Percentiles rank a stretch among this genome's conserved stretches.
Conservation (phyloP, 2,329 filamentous ascomycete genomes). For the Sclerotinia trifoliorum region DNA sequence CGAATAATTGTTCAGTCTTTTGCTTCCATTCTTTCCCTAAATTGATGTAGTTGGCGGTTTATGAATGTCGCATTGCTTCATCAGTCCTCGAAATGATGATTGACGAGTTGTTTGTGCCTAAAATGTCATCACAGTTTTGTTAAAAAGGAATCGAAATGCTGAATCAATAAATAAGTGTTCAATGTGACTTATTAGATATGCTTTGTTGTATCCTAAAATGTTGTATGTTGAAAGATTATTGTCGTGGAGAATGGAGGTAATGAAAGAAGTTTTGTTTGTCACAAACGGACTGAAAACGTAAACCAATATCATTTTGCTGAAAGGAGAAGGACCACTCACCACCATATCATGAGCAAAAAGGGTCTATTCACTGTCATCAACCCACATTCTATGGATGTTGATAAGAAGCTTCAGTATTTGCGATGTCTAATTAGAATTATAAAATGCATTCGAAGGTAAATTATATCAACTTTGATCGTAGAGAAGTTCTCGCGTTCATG, state of each 20-base stretch:
- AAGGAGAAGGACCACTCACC: neutral
- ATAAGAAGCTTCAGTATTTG: neutral
- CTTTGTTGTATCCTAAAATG: neutral
- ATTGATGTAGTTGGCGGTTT: slow-evolving; percentile 34
- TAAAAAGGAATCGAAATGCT: neutral
- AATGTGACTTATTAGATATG: neutral
- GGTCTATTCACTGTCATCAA: neutral
- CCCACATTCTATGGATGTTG: neutral
- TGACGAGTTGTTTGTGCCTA: neutral
- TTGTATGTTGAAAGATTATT: neutral
- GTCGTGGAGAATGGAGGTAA: neutral
- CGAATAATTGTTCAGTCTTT: slow-evolving; percentile 74
- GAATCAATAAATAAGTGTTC: neutral
- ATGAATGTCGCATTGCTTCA: slow-evolving; percentile 36
- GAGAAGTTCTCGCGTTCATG: neutral
- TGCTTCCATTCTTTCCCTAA: slow-evolving; percentile 65
- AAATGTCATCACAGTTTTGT: neutral
- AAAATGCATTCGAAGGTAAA: neutral
- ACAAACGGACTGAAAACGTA: neutral
- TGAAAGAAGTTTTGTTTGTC: neutral
- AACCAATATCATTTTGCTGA: neutral
- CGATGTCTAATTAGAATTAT: neutral
- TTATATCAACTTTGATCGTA: neutral
- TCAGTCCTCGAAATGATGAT: neutral
- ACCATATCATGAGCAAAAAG: neutral